Evolutionary conservation across 176 grass and related monocot species (phyloP), one percentile per base, ranked within the genome.

Genomic region (Aegilops speltoides): DNA sequence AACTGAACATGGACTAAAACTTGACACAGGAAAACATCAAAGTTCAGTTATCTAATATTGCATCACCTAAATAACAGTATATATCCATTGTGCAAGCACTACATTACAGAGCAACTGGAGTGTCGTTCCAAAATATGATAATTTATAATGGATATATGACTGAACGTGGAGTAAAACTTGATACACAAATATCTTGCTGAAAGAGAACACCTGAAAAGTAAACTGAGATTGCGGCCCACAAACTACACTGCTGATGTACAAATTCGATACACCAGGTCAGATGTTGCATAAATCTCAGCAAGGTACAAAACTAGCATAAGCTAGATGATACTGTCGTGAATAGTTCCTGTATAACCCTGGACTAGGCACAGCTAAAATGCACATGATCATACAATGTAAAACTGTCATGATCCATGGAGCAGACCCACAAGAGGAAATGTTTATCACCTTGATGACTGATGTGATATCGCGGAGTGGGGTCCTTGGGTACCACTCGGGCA

Each of bases 401-500:
- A 46, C 38, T 8, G 64, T 11, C 22, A 31, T 46, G 14, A 28
- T 69, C 64, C 54, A 64, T 19, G 74, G 43, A 82, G 24, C 62
- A 40, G 11, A 48, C 59, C 38, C 4, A 76, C 57, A 13, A 22
- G 72, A 32, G 69, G 76, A 74, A 82, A 74, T 61, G 45, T 64
- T 63, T 82, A 56, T 45, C 81, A 96, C 94, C 81, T 88, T 89
- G 61, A 90, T 87, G 5, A 96, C 45, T 24, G 86, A 70, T 41
- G 77, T 89, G 70, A 96, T 89, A 63, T 96, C 91, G 32, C 84
- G 78, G 32, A 96, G 94, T 50, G 94, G 94, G 19, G 81, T 89
- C 80, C 94, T 88, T 0, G 82, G 91, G 77, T 93, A 96, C 94
- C 94, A 96, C 28, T 91, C 84, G 0, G 91, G 91, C 4, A 96